Base-by-base conservation (phyloP, 2,329 filamentous ascomycete species). In the Drechslerella dactyloides region DNA sequence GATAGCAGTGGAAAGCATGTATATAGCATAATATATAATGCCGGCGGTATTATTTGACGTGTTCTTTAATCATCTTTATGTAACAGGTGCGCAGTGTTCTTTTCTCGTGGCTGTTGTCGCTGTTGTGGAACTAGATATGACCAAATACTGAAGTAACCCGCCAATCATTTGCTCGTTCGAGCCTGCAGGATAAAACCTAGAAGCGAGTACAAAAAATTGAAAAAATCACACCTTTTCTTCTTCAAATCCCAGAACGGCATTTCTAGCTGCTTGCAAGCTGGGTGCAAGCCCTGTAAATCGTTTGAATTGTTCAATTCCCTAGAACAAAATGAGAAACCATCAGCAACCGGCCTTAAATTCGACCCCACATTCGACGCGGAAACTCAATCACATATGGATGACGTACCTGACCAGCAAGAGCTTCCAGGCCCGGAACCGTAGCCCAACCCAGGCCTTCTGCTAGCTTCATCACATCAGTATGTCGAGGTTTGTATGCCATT, bases 401-500 rank as follows among this genome's bases (percentile, higher is more conserved):
- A 73, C 69, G 53, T 72, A 74, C 94, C 80, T 99, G 94, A 3
- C 90, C 91, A 72, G 92, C 87, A 62, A 99, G 83, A 30, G 94
- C 92, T 80, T 99, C 94, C 42, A 97, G 80, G 0, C 94, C 94
- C 6, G 91, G 88, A 73, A 97, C 89, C 1, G 89, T 91, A 63
- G 82, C 84, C 94, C 94, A 99, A 1, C 89, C 88, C 11, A 85
- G 85, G 75, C 89, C 85, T 76, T 87, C 84, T 1, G 93, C 93
- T 78, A 97, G 82, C 78, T 90, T 85, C 87, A 97, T 97, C 75
- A 96, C 80, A 6, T 89, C 86, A 2, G 94, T 99, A 58, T 90
- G 85, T 0, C 85, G 83, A 19, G 94, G 94, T 80, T 93, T 96
- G 80, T 99, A 99, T 1, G 94, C 93, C 93, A 99, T 96, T 80